Base-by-base conservation (phyloP, 345 rosid genomes). In the Trapa bicornis region DNA sequence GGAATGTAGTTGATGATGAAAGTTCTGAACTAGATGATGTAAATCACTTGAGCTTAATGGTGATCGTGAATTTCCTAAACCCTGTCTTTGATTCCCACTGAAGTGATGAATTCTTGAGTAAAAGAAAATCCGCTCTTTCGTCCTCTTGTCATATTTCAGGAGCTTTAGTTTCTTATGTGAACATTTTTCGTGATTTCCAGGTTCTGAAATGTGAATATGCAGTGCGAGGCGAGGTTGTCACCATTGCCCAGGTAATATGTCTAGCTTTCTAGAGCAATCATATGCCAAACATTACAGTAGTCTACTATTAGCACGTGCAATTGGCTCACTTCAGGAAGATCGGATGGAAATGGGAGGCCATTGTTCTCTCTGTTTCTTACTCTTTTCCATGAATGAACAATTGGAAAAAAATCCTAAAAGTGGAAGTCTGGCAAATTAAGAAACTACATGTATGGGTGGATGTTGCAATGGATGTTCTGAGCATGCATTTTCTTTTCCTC, bases 141-240 rank as follows among this genome's bases (percentile, higher is more conserved):
- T 22, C 36, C 42, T 41, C 7, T 38, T n/a, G 17, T 15, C 50
- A 12, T 42, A 45, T 10, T 17, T 42, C 15, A 0, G 43, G 7
- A 22, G 53, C 36, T 65, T 29, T 15, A 41, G n/a, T 70, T 43
- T 61, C 42, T 68, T 17, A 54, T 43, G 48, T 42, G 14, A 67
- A 6, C 6, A 6, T 15, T 57, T 29, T 61, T 1, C 8, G 35
- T 56, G 45, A 32, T 36, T 42, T 48, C 32, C 61, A 63, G 72
- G 50, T n/a, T 43, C 75, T 88, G 65, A 75, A 81, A 72, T 91
- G 97, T 68, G 92, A 91, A 73, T 94, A 94, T 82, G 97, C 97
- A 72, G 99, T 94, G 47, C 97, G 99, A 48, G 97, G 99, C 33
- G 99, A 94, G 77, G 86, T 94, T 73, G 97, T 91, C 77, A 76